Evolutionary conservation across 192 early-diverging fungal species (phyloP), one percentile per base, ranked within the genome.

Genomic region (Umbelopsis sp.): DNA sequence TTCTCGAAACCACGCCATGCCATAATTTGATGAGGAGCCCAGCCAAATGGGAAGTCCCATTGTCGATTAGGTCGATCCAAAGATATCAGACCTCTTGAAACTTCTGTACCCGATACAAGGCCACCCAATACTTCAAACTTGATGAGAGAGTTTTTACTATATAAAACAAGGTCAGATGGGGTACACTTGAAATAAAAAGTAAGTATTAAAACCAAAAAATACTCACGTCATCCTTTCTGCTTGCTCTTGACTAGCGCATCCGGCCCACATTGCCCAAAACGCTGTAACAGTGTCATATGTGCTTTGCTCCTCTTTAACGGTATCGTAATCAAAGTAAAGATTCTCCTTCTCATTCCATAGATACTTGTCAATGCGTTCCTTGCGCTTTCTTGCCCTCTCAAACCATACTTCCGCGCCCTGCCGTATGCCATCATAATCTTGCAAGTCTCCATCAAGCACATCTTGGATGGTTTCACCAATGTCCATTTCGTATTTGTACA

Each of bases 21-120:
- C 76, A 99, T 87, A 22, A 99, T 99, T 80, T 99, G 97, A 81
- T 99, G 97, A 49, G 97, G 97, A n/a, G 96, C 96, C 97, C 97
- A 98, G 8, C 97, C 93, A 70, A 91, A 93, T 3, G 91, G 92
- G 54, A 87, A 95, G 77, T 97, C 97, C 96, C 96, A 98, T 74
- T 99, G 97, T 25, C 96, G 88, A 74, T 95, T 94, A 38, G 96
- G 96, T 22, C 97, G 83, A 47, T 93, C 87, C 17, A 97, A 77
- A 10, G 89, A 82, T 49, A 95, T 91, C 9, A 70, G 26, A 10
- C 97, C 97, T 26, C 97, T 89, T 31, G 95, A 97, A 71, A 87
- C 85, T 76, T 96, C 94, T 9, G 95, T 99, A 12, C 96, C 95
- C 41, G 91, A 91, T 3, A 99, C 96, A 5, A 99, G 75, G 3